Evolutionary conservation across 768 basidiomycete genomes (phyloP), one percentile per base, ranked within the genome.

Genomic region (Lactarius vividus): DNA sequence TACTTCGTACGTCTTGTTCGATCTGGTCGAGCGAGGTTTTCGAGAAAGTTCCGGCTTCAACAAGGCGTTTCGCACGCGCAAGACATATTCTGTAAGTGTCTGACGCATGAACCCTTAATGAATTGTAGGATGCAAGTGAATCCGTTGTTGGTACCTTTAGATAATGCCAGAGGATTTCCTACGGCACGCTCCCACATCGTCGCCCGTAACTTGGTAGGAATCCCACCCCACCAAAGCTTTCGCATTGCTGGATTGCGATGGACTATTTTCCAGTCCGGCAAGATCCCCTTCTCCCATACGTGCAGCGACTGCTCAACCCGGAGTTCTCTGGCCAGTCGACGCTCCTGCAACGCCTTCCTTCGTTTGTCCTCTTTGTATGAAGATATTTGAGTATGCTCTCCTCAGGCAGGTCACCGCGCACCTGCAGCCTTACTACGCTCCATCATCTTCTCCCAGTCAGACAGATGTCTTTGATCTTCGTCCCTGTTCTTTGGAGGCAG

Each of bases 371-470:
- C 92, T 91, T 61, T 37, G 26, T 33, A 61, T 18, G 29, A 52
- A 42, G 6, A 29, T 13, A 26, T 26, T 20, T 66, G 18, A 66
- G 60, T 57, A 53, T 46, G n/a, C 46, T 18, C 58, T 42, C 55
- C 26, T 57, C 46, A n/a, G 23, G 49, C 31, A 58, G 23, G 39
- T 58, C 31, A 53, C 44, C 29, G 15, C 82, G 73, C 66, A 93
- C 93, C 92, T 69, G 88, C 84, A 20, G 77, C 75, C 60, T 89
- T 86, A 77, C 91, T 93, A 54, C 80, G 85, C 69, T 85, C 87
- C 88, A 94, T 92, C 92, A 96, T 96, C 39, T 81, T 77, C 72
- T 92, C 85, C 89, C 94, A 95, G 73, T 90, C 89, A 4, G 87
- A 84, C 73, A 93, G 80, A 76, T 96, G 94, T 70, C 88, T 95